Evolutionary conservation across 257 asterid species (phyloP), one percentile per base, ranked within the genome.

Genomic region (Fraxinus anomala): DNA sequence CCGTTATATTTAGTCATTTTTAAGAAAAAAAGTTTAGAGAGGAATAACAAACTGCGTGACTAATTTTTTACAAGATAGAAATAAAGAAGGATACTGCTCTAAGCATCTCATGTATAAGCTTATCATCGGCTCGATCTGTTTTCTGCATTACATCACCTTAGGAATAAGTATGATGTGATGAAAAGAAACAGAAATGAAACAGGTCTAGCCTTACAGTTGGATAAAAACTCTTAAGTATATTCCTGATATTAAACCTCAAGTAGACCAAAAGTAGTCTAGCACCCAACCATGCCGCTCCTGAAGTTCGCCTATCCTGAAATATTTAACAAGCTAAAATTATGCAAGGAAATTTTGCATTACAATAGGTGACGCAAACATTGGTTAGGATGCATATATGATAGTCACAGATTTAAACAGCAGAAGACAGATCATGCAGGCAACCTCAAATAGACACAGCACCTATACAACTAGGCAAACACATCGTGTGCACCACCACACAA

Each of bases 31-130:
- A 51, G 79, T 68, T 39, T 3, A 0, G 34, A 42, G 33, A 21
- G 54, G n/a, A 23, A 69, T 34, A 33, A 78, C 7, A 73, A 68
- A 79, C 5, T 56, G 56, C 16, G 42, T 65, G 71, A 24, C 66
- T 34, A 59, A 19, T 68, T 76, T 49, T 3, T 21, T 42, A 42
- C 21, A 68, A 56, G 79, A 76, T 10, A 78, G 74, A 54, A 74
- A 19, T 42, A 13, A 14, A 21, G 17, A 81, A 92, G 98, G 98
- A 94, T 94, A 94, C 98, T 37, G 98, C 92, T 92, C 98, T 91
- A 74, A 88, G 84, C 98, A 94, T 94, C 84, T 89, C 96, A 75
- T 80, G 71, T 66, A 86, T 76, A 73, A 94, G 96, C 93, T 86
- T 78, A 69, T 89, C 93, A 84, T 94, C 92, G 11, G 88, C 97